Conservation (phyloP, 371 early-diverging fungal genomes). For the Syncephalastrum racemosum region DNA sequence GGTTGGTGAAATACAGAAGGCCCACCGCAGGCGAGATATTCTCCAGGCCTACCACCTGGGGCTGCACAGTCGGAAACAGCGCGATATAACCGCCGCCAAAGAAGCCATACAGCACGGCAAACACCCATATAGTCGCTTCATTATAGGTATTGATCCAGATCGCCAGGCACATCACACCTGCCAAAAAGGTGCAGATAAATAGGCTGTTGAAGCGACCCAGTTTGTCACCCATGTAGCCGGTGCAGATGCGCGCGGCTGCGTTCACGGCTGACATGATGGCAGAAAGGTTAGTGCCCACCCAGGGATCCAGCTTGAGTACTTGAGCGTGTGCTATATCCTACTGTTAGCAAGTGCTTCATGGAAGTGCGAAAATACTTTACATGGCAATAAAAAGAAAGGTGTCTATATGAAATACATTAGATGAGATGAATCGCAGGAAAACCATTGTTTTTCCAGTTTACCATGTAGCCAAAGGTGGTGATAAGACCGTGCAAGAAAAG, state of each 20-base stretch:
- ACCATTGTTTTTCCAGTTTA: conserved; percentile 4
- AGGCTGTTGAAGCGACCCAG: conserved; percentile 62
- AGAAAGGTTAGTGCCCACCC: conserved; percentile 41
- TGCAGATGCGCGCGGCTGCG: conserved; percentile 45
- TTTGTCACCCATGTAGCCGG: conserved; percentile 54
- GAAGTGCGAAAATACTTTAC: conserved; percentile 6
- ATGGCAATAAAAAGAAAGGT: conserved; percentile 29
- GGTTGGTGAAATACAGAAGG: conserved; percentile 48
- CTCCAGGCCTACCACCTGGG: conserved; percentile 51
- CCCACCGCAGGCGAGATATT: conserved; percentile 52
- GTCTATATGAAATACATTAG: conserved; percentile 14
- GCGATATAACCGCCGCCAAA: conserved; percentile 57
- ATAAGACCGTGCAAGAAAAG: conserved; percentile 25
- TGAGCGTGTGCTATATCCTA: conserved; percentile 28
- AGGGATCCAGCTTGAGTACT: conserved; percentile 26
- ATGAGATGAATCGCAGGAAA: not conserved
- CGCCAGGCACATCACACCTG: conserved; percentile 37
- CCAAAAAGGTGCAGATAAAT: conserved; percentile 42
- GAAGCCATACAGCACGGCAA: conserved; percentile 49
- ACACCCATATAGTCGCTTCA: conserved; percentile 39
- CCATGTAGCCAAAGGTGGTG: conserved; percentile 31
- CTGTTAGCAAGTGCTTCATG: not conserved
- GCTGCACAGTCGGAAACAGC: conserved; percentile 48
- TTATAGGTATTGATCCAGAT: conserved; percentile 43
- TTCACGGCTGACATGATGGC: conserved; percentile 54